phyloP scores from a whole-genome alignment of 1,284 basidiomycete species.

The Ustilago loliicola region DNA sequence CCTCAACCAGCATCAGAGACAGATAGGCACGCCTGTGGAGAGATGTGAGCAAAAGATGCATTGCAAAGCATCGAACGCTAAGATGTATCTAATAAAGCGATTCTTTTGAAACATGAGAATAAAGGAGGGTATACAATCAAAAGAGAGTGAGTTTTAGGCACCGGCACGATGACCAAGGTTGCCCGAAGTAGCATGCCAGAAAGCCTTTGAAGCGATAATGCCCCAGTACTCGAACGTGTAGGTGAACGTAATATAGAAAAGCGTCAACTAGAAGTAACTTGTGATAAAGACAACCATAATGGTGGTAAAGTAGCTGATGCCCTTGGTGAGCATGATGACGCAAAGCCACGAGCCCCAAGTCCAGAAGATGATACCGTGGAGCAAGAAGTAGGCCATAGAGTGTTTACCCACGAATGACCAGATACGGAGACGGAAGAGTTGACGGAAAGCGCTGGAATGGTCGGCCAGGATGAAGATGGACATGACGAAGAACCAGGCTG shows the following conservation, averaged over 20 bases:
- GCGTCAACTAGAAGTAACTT: conserved; percentile 45
- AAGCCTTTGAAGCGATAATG: conserved; percentile 56
- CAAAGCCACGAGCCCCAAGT: conserved; percentile 58
- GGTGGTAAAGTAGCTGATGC: conserved; percentile 55
- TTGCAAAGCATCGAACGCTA: conserved; percentile 7
- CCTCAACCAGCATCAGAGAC: not conserved
- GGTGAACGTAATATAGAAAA: conserved; percentile 59
- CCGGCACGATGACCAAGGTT: conserved; percentile 52
- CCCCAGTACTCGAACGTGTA: conserved; percentile 64
- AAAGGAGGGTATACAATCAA: conserved; percentile 19
- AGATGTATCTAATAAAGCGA: not conserved
- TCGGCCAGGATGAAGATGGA: conserved; percentile 60
- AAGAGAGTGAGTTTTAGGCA: conserved; percentile 13
- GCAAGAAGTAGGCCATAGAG: conserved; percentile 60
- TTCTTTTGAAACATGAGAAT: not conserved
- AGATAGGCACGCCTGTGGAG: not conserved
- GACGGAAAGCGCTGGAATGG: conserved; percentile 51
- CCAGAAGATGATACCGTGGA: conserved; percentile 65
- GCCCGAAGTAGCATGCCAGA: conserved; percentile 57
- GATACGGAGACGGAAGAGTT: conserved; percentile 55
- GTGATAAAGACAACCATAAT: conserved; percentile 58
- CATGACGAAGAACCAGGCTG: conserved; percentile 55
- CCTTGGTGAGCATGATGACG: conserved; percentile 46
- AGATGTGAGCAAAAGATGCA: conserved; percentile 5
- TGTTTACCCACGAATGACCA: conserved; percentile 61